These are phyloP conservation scores for Mangifera indica DNA, from an alignment of 345 rosid species.

Conservation along the genomic window DNA sequence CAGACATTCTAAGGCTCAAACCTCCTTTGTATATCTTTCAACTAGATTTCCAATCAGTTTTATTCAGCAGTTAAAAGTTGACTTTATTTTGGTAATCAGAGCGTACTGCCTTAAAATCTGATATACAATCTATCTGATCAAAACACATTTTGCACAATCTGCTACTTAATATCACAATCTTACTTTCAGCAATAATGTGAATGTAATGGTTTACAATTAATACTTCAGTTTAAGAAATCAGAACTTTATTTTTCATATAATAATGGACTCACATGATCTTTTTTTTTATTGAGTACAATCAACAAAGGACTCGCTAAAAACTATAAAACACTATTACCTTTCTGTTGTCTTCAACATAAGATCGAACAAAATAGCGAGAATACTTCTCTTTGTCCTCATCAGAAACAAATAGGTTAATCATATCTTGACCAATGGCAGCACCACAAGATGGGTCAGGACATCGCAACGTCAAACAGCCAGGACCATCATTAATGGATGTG, in stretches of 20 bases:
- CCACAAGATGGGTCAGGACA: constrained; percentile 78
- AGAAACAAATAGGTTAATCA: constrained; percentile 53
- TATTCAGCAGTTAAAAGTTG: not conserved
- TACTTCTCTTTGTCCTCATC: constrained; percentile 58
- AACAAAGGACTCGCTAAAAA: not conserved
- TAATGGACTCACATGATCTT: not conserved
- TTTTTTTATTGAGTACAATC: not conserved
- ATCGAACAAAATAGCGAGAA: constrained; percentile 57
- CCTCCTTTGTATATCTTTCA: not conserved
- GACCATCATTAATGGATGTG: constrained; percentile 70
- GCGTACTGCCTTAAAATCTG: not conserved
- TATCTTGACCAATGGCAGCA: constrained; percentile 72
- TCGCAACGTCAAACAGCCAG: constrained; percentile 72
- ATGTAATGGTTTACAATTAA: not conserved
- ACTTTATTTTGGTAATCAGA: not conserved
- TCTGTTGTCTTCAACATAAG: constrained; percentile 76
- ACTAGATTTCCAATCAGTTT: not conserved
- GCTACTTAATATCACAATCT: not conserved
- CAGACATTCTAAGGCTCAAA: not conserved
- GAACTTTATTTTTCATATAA: not conserved
- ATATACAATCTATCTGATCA: not conserved
- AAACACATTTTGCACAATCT: not conserved
- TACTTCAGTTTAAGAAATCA: not conserved
- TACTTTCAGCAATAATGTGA: not conserved
- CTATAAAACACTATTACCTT: constrained; percentile 39